Evolutionary conservation across 2,329 filamentous ascomycete genomes (phyloP).

Genomic region (Setomelanomma holmii): DNA sequence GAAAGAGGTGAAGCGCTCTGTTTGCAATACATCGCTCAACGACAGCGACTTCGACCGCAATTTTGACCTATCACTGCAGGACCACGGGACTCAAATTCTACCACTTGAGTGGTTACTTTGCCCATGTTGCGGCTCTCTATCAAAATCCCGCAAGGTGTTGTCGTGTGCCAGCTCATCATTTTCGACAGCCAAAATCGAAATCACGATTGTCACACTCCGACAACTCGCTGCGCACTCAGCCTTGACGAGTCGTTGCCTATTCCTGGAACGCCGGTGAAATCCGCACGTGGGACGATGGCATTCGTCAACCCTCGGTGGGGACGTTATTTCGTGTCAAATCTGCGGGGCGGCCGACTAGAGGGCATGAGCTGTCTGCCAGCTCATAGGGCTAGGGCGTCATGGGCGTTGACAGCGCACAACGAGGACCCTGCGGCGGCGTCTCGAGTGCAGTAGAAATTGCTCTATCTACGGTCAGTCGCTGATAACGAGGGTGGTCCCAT

Average conservation of each 20-base stretch:
- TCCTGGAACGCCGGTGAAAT: background rate
- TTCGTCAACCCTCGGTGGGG: background rate
- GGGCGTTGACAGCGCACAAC: background rate
- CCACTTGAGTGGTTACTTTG: background rate
- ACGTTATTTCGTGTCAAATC: background rate
- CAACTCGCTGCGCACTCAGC: slow-evolving; percentile 2
- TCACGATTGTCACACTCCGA: background rate
- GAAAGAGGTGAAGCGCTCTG: background rate
- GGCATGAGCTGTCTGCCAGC: background rate
- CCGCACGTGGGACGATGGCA: slow-evolving; percentile 1
- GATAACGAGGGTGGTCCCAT: background rate
- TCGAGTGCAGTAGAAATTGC: background rate
- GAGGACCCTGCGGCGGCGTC: background rate
- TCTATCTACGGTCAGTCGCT: too few relatives aligned
- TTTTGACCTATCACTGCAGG: background rate
- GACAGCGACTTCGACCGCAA: background rate
- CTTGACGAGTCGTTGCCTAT: slow-evolving; percentile 2
- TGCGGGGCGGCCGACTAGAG: background rate
- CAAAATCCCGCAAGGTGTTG: background rate
- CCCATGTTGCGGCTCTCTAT: background rate
- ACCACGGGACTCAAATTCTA: background rate
- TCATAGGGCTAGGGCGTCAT: background rate
- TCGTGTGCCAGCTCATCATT: background rate
- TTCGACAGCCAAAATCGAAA: background rate
- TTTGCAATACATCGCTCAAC: background rate